Base-by-base conservation (phyloP, 2,329 filamentous ascomycete species). In the Trichoderma pleuroti region DNA sequence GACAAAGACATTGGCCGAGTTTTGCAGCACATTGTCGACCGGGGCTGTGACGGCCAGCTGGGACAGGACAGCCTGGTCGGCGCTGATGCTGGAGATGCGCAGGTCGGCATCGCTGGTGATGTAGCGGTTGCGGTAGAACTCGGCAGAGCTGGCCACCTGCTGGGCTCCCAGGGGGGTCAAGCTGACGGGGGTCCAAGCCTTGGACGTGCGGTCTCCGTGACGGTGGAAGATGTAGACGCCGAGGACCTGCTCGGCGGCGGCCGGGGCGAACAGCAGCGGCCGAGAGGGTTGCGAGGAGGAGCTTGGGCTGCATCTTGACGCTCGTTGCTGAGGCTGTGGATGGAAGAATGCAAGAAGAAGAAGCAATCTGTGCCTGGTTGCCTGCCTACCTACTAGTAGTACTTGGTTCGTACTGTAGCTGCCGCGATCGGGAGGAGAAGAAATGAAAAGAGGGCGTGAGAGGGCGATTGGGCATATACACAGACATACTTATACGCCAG, bases 151-250 rank as follows among this genome's bases (percentile, higher is more conserved):
- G 81, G 89, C 91, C 74, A 94, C 89, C 82, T 98, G 86, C 61
- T 86, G 82, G 78, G 94, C 93, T 36, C 94, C 94, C 65, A 97
- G 86, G 72, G 91, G 86, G 14, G 94, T 97, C 78, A 98, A 82
- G 74, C 87, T 86, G 32, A 92, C 89, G 14, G 92, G 91, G 59
- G 89, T 84, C 73, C 88, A 89, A 21, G 88, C 85, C 83, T 97
- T 97, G 73, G 93, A 83, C 0, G 93, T 95, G 70, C 94, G 90
- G 81, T 98, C 94, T 71, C 94, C 94, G 82, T 98, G 94, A 59
- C 94, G 92, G 75, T 93, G 90, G 84, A 97, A 97, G 81, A 97
- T 90, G 81, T 94, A 96, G 59, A 91, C 90, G 66, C 93, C 94
- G 18, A 97, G 85, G 32, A 96, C 85, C 0, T 90, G 92, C 83